These are phyloP conservation scores for Atractiella rhizophila DNA, from an alignment of 768 basidiomycete genomes.

Conservation along the genomic window DNA sequence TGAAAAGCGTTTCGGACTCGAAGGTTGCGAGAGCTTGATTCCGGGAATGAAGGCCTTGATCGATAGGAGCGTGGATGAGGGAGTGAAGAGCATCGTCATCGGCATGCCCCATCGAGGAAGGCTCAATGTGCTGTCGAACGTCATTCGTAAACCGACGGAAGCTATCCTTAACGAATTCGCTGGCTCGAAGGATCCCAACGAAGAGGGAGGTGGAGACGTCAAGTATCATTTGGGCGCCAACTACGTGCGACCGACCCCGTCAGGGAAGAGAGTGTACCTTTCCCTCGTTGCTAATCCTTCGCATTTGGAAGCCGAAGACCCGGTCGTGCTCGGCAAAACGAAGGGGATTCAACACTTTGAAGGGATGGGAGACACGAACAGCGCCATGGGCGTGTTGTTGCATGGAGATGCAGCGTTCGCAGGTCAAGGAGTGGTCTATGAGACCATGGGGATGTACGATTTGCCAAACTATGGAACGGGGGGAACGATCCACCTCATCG, in stretches of 20 bases:
- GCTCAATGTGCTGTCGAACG: constrained; percentile 89
- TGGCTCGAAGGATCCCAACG: constrained; percentile 39
- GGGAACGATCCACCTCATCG: constrained; percentile 90
- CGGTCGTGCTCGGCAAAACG: constrained; percentile 98
- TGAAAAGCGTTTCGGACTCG: constrained; percentile 96
- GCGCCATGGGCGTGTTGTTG: constrained; percentile 81
- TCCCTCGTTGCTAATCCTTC: constrained; percentile 97
- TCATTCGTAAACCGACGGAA: constrained; percentile 93
- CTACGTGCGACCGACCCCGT: constrained; percentile 90
- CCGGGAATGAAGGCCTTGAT: constrained; percentile 99
- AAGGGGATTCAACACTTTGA: constrained; percentile 87
- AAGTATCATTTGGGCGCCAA: constrained; percentile 99
- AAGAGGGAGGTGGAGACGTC: constrained; percentile 80
- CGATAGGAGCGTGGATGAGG: constrained; percentile 87
- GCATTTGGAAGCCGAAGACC: constrained; percentile 88
- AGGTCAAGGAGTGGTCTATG: constrained; percentile 93
- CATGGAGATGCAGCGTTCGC: constrained; percentile 98
- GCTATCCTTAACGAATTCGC: constrained; percentile 93
- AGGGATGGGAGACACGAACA: constrained; percentile 32
- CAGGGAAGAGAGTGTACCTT: constrained; percentile 87
- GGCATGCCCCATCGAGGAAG: constrained; percentile 99
- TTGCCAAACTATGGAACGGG: constrained; percentile 89
- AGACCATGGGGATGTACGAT: constrained; percentile 95
- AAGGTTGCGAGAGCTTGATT: constrained; percentile 89
- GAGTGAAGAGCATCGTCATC: constrained; percentile 83